These are phyloP conservation scores for Lentinula sp. DNA, from an alignment of 768 basidiomycete species.

Conservation along the genomic window DNA sequence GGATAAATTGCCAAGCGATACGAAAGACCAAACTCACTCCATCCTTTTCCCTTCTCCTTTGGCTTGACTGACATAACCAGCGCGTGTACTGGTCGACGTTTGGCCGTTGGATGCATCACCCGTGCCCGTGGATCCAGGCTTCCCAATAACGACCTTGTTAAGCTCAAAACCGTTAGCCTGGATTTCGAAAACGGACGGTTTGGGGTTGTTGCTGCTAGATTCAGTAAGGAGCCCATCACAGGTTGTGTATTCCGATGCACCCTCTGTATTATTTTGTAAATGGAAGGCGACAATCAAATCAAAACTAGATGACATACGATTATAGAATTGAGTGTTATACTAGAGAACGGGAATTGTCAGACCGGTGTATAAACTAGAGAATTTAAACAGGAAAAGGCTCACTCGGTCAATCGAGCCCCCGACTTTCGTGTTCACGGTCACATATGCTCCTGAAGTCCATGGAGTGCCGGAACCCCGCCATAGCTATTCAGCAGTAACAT, in stretches of 20 bases:
- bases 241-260: constrained; percentile 55
- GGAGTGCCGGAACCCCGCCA: constrained; percentile 38
- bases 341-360: not conserved
- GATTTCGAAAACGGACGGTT: constrained; percentile 55
- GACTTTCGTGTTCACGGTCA: constrained; percentile 45
- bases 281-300: not conserved
- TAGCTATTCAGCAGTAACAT: constrained; percentile 22
- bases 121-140: constrained; percentile 43
- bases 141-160: constrained; percentile 75
- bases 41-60: constrained; percentile 51
- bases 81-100: constrained; percentile 50
- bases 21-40: constrained; percentile 42
- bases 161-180: constrained; percentile 49
- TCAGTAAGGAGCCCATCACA: constrained; percentile 51
- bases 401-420: constrained; percentile 61
- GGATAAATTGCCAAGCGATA: not conserved
- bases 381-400: constrained; percentile 17
- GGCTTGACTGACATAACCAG: constrained; percentile 57
- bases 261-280: constrained; percentile 34
- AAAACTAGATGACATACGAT: constrained; percentile 26
- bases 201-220: constrained; percentile 56
- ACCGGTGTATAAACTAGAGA: not conserved
- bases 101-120: constrained; percentile 56
- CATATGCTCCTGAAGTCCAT: constrained; percentile 46
- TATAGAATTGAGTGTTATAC: constrained; percentile 34